phyloP scores from a whole-genome alignment of 1,284 basidiomycete genomes.

The Rhodofomes roseus region DNA sequence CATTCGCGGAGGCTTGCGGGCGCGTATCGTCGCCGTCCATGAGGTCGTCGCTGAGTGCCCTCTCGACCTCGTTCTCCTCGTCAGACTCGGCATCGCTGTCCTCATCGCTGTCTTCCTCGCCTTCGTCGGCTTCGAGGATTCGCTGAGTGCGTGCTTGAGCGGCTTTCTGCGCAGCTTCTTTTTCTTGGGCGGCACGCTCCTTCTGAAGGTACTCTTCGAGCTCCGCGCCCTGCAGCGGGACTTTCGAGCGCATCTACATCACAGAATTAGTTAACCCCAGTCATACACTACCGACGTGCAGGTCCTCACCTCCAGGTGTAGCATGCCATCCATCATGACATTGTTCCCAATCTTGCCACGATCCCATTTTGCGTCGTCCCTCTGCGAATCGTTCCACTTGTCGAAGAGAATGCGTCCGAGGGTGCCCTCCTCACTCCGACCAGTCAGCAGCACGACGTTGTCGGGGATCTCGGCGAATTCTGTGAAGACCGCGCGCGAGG shows the following conservation, averaged over 20 bases:
- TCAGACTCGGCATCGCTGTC: slow-evolving; percentile 56
- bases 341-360: slow-evolving; percentile 85
- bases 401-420: slow-evolving; percentile 80
- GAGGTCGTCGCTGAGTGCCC: slow-evolving; percentile 49
- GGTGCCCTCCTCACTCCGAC: slow-evolving; percentile 75
- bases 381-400: slow-evolving; percentile 81
- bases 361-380: slow-evolving; percentile 79
- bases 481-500: slow-evolving; percentile 82
- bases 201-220: slow-evolving; percentile 79
- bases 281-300: not conserved
- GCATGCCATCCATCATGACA: slow-evolving; percentile 68
- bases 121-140: slow-evolving; percentile 88
- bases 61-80: slow-evolving; percentile 70
- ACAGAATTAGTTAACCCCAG: not conserved
- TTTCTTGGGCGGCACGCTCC: slow-evolving; percentile 80
- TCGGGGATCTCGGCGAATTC: slow-evolving; percentile 79
- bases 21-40: slow-evolving; percentile 37
- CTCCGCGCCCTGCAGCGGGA: slow-evolving; percentile 83
- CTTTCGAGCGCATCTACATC: slow-evolving; percentile 81
- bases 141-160: slow-evolving; percentile 80
- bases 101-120: slow-evolving; percentile 57
- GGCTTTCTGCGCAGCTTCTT: slow-evolving; percentile 84
- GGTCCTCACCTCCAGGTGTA: slow-evolving; percentile 60
- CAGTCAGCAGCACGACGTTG: slow-evolving; percentile 84
- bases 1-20: not conserved